Percentiles rank a stretch among this genome's conserved stretches.
Conservation (phyloP, 169 alveolate genomes). For the Eimeria maxima region DNA sequence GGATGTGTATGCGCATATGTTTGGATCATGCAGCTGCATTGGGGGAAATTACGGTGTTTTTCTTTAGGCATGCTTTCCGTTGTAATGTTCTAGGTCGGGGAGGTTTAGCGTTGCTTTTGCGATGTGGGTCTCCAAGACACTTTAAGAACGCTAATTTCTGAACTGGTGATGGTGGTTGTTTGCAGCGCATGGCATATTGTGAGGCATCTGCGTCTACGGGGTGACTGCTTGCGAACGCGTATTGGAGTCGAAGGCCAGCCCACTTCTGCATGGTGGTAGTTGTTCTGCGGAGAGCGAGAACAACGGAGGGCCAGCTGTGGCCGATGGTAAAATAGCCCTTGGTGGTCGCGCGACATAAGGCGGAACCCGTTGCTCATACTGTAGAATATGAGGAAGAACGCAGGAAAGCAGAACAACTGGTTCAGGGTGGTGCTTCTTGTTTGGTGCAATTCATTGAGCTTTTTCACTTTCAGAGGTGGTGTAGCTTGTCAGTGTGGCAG, state of each 20-base stretch:
- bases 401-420: background rate
- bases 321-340: background rate
- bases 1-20: background rate
- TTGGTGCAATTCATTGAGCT: background rate
- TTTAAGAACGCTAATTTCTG: too few species aligned
- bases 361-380: background rate
- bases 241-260: background rate
- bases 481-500: background rate
- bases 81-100: too few species aligned
- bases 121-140: too few species aligned
- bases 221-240: background rate
- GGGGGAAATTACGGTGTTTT: too few species aligned
- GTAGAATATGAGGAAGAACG: background rate
- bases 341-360: background rate
- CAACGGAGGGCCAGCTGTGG: background rate
- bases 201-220: background rate
- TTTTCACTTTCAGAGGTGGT: background rate
- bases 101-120: too few species aligned
- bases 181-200: background rate
- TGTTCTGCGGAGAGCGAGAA: background rate
- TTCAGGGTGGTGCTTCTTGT: background rate
- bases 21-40: too few species aligned
- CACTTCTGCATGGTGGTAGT: background rate
- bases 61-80: too few species aligned
- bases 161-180: too few species aligned